phyloP scores from a whole-genome alignment of 1,284 basidiomycete genomes.

The Malassezia caprae region DNA sequence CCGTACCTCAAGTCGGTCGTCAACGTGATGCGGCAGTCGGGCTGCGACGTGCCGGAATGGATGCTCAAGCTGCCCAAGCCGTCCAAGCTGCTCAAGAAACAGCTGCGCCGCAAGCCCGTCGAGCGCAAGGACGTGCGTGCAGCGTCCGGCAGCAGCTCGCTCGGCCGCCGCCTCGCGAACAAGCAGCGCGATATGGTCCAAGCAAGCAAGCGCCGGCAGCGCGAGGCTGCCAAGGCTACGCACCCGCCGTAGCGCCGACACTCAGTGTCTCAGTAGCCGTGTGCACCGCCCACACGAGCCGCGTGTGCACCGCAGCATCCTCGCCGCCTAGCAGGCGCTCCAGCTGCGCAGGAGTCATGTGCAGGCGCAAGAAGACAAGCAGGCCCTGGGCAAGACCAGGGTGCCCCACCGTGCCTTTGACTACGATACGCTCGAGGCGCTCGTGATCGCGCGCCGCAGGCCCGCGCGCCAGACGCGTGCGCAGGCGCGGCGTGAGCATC shows the following conservation, averaged over 20 bases:
- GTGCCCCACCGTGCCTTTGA: constrained; percentile 28
- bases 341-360: constrained; percentile 15
- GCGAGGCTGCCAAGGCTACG: not conserved
- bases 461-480: not conserved
- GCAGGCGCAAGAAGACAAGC: constrained; percentile 27
- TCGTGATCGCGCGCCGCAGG: not conserved
- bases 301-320: not conserved
- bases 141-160: constrained; percentile 26
- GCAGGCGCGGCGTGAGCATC: constrained; percentile 8
- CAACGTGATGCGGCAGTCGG: constrained; percentile 82
- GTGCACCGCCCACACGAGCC: constrained; percentile 12
- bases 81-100: constrained; percentile 71
- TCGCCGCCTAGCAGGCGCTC: constrained; percentile 10
- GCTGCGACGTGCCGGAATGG: constrained; percentile 51
- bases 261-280: constrained; percentile 13
- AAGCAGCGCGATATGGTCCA: constrained; percentile 34
- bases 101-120: constrained; percentile 65
- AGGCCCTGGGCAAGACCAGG: constrained; percentile 28
- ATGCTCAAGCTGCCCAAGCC: constrained; percentile 59
- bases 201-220: constrained; percentile 33
- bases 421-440: constrained; percentile 16
- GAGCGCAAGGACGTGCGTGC: constrained; percentile 54
- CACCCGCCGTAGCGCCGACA: constrained; percentile 13
- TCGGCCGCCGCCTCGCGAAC: constrained; percentile 29
- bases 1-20: constrained; percentile 89